Base-by-base conservation (phyloP, 1,139 yeast genomes). In the Geotrichum fermentans region DNA sequence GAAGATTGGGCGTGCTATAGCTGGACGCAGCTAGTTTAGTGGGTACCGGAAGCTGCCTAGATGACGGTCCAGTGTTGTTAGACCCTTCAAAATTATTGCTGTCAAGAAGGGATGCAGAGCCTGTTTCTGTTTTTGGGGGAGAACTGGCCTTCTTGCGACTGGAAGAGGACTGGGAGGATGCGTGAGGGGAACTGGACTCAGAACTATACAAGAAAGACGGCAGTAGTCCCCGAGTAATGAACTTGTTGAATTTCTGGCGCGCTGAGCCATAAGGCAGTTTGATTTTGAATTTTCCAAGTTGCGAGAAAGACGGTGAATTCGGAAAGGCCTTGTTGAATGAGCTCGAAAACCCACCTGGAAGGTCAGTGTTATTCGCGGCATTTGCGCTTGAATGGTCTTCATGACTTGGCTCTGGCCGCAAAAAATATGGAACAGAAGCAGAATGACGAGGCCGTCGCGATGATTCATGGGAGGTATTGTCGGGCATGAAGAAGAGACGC, bases 141-240 rank as follows among this genome's bases (percentile, higher is more conserved):
- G 6, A 6, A 24, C 28, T 24, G 28, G 28, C 8, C 8, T 24
- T 10, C 28, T 6, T 6, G 28, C 28, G 28, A 6, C 8, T 6
- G 28, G 28, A 24, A 42, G 55, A 33, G 24, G 57, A 37, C 38
- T 36, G 14, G 42, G 51, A 30, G 33, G 53, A 32, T 45, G 49
- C 14, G 36, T 49, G 8, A 39, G 43, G 40, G 32, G 40, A 13
- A 51, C 54, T 18, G 38, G 50, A 6, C 33, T 44, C 40, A 42
- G 47, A 18, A 38, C 52, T 35, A 26, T 45, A 24, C 34, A 56
- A 43, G 42, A 56, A 52, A 13, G 59, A 52, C 18, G 58, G 55
- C 3, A 54, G 21, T 16, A 56, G 30, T 10, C 53, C 50, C 47
- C 49, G 54, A 43, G 47, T 51, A 26, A 57, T 52, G 24, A 56